Base-by-base conservation (phyloP, 805 yeast genomes). In the Ascoidea tarda region DNA sequence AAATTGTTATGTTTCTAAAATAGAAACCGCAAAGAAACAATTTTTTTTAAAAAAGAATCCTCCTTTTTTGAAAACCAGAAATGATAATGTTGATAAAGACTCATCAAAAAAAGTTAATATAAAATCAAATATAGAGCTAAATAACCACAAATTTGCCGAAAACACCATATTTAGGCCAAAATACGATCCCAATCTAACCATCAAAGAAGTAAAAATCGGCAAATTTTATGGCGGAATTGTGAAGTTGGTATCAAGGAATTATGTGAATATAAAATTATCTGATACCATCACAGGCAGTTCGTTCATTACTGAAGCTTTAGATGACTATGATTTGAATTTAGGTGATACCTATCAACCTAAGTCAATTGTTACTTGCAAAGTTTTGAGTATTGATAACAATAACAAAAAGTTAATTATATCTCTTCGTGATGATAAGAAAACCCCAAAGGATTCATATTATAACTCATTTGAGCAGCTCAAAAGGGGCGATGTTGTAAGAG, bases 401-500 rank as follows among this genome's bases (percentile, higher is more conserved):
- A 58, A 63, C 5, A 72, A 76, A 51, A 82, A 77, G 63, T 69
- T 86, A 50, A 72, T 75, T 47, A 84, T 87, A 32, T 78, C 87
- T 1, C 69, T 87, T 56, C 76, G 95, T 58, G 48, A 52, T 32
- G 52, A 53, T 28, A 47, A 47, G 16, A 62, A 64, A 5, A 65
- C 66, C n/a, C 72, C 70, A 10, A 71, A 67, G 52, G 84, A 82
- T 59, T 78, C 72, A 59, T 60, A 66, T 5, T 73, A 85, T 47
- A 61, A 61, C 6, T 63, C 79, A 2, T 62, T 72, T 46, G 63
- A 71, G 5, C 90, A 85, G 57, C 62, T 89, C 54, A 68, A 71
- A 50, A 73, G 77, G 52, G 96, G 95, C 46, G 83, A 80, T 54
- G 73, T 87, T 60, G 81, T 90, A 47, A 77, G 81, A 58, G 98